A percentile compares a stretch with the other conserved stretches of the same genome.
These are phyloP conservation scores for Pythium vanterpoolii DNA, from an alignment of 352 stramenopile species.

Conservation along the genomic window DNA sequence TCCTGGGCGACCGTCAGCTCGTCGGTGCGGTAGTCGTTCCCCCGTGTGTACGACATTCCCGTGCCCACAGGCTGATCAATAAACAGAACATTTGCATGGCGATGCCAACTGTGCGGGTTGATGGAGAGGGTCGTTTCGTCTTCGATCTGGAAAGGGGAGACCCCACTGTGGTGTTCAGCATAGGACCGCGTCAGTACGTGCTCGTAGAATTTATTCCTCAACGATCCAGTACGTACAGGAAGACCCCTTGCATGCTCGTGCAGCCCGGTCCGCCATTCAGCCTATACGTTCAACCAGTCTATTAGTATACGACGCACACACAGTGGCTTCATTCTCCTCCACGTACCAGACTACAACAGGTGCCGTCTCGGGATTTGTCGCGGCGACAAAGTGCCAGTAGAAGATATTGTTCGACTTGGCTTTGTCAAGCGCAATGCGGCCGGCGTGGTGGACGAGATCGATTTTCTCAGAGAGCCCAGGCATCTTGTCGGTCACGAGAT, in stretches of 20 bases:
- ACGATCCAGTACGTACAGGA: conserved; percentile 48
- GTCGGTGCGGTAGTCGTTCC: conserved; percentile 48
- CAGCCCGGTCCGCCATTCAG: conserved; percentile 81
- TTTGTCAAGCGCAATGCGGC: conserved; percentile 47
- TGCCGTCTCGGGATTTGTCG: conserved; percentile 37
- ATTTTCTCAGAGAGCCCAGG: conserved; percentile 46
- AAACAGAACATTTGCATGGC: conserved; percentile 78
- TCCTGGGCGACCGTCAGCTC: conserved; percentile 59
- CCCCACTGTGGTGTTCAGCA: conserved; percentile 19
- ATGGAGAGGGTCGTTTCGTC: conserved; percentile 44
- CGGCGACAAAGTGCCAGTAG: conserved; percentile 77
- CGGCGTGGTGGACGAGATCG: conserved; percentile 67
- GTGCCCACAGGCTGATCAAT: conserved; percentile 81
- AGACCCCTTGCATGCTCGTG: conserved; percentile 75
- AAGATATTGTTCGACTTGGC: conserved; percentile 60
- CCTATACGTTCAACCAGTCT: conserved; percentile 23
- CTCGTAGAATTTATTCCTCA: no score
- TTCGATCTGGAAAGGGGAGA: conserved; percentile 66
- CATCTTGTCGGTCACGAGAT: conserved; percentile 41
- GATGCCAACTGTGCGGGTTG: conserved; percentile 77
- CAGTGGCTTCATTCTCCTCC: not conserved
- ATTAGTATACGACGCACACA: not conserved
- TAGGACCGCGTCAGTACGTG: not conserved
- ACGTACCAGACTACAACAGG: conserved; percentile 69
- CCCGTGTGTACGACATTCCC: conserved; percentile 64